phyloP scores from a whole-genome alignment of 495 filamentous ascomycete genomes.

The Penicillium cinerascens region DNA sequence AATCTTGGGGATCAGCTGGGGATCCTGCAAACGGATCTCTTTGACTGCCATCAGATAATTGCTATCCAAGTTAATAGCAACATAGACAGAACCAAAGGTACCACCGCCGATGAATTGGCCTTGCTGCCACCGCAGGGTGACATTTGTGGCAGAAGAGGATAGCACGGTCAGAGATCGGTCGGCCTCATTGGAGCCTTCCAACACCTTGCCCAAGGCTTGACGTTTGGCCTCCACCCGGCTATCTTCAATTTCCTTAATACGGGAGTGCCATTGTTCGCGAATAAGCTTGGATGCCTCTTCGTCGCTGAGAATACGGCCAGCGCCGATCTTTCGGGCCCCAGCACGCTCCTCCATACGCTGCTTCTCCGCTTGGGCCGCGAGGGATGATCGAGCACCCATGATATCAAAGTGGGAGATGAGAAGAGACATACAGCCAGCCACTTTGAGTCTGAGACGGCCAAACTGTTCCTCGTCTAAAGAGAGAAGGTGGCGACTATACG shows the following conservation, averaged over 20 bases:
- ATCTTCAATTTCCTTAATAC: conserved; percentile 73
- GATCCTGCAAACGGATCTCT: conserved; percentile 95
- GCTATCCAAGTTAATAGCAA: conserved; percentile 93
- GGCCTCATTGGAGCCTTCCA: conserved; percentile 92
- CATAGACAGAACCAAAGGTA: conserved; percentile 95
- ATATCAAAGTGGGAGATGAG: conserved; percentile 99
- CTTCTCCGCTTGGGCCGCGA: conserved; percentile 89
- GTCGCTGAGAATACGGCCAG: conserved; percentile 76
- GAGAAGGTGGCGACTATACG: conserved; percentile 83
- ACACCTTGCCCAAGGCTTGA: conserved; percentile 80
- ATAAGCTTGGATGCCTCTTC: conserved; percentile 74
- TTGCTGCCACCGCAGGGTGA: conserved; percentile 94
- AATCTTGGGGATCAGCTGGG: conserved; percentile 90
- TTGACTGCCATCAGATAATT: conserved; percentile 98
- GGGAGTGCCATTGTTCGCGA: conserved; percentile 65
- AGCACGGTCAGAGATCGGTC: conserved; percentile 92
- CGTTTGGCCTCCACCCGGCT: conserved; percentile 76
- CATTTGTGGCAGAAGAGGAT: conserved; percentile 89
- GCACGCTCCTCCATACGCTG: conserved; percentile 72
- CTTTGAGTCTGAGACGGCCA: conserved; percentile 72
- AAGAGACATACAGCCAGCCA: conserved; percentile 95
- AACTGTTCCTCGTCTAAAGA: conserved; percentile 85
- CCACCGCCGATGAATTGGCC: conserved; percentile 96
- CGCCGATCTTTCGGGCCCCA: conserved; percentile 69
- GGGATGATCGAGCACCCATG: conserved; percentile 89